Evolutionary conservation across 148 eudicot species (phyloP).

Genomic region (Vaccinium darrowii): DNA sequence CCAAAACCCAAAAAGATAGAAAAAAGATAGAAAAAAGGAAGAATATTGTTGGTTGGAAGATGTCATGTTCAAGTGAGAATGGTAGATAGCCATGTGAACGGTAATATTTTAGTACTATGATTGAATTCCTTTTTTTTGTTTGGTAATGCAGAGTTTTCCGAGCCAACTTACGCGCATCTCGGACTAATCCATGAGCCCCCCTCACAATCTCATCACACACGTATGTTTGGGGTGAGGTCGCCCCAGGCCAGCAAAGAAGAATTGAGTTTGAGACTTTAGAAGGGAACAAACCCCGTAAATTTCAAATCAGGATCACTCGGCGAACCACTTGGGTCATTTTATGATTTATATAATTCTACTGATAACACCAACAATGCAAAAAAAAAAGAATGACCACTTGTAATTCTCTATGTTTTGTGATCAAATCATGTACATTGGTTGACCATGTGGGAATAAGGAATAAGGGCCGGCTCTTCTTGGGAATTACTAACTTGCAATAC

Average conservation of each 20-base stretch:
- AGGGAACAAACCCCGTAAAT: no score
- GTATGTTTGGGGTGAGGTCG: no score
- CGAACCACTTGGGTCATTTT: no score
- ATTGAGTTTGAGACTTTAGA: no score
- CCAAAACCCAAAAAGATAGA: neutral
- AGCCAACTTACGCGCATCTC: no score
- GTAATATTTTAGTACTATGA: neutral
- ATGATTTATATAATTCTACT: neutral
- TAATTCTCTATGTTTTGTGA: neutral
- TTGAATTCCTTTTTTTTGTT: no score
- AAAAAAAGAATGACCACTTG: neutral
- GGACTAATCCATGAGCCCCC: no score
- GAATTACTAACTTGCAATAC: neutral
- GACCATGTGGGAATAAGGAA: neutral
- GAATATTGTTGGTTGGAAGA: neutral
- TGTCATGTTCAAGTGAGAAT: neutral
- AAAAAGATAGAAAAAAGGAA: neutral
- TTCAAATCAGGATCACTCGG: no score
- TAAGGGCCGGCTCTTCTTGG: neutral
- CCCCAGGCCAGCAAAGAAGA: no score
- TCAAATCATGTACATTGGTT: neutral
- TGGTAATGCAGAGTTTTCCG: no score
- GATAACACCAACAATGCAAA: neutral
- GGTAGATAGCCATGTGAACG: constrained; percentile 1
- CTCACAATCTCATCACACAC: no score